These are phyloP conservation scores for Coemansia reversa DNA, from an alignment of 192 early-diverging fungal species.

Conservation along the genomic window DNA sequence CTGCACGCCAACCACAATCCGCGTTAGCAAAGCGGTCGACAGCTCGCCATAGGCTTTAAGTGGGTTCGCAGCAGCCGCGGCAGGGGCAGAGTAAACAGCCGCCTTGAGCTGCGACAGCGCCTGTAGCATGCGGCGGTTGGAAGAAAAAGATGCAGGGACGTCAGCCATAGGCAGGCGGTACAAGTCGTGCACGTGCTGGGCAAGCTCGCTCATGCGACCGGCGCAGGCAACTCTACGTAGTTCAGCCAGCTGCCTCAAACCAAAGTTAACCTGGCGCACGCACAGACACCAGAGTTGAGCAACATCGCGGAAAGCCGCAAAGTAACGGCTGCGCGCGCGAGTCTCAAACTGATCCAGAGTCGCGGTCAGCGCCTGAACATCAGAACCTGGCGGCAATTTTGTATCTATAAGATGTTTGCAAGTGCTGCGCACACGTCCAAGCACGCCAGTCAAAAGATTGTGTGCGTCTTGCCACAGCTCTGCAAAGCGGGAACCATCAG, in stretches of 20 bases:
- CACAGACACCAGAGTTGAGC: conserved; percentile 47
- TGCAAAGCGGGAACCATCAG: conserved; percentile 20
- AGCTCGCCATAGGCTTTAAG: conserved; percentile 33
- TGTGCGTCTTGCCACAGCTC: conserved; percentile 53
- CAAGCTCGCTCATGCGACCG: conserved; percentile 2
- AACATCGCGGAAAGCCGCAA: conserved; percentile 36
- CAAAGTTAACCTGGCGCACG: conserved; percentile 18
- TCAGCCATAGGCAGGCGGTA: conserved; percentile 30
- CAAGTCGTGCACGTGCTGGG: conserved; percentile 10
- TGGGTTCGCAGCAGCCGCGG: conserved; percentile 8
- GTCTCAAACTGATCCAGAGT: conserved; percentile 43
- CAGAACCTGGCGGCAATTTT: not conserved
- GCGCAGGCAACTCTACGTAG: conserved; percentile 8
- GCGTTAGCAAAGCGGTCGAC: conserved; percentile 21
- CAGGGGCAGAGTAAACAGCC: conserved; percentile 20
- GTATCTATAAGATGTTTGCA: conserved; percentile 1
- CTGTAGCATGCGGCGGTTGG: conserved; percentile 3
- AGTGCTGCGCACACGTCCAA: conserved; percentile 19
- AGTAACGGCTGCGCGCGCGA: conserved; percentile 34
- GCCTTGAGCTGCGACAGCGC: conserved; percentile 35
- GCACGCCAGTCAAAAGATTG: conserved; percentile 15
- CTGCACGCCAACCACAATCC: conserved; percentile 29
- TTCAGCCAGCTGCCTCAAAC: conserved; percentile 23
- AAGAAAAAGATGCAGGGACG: conserved; percentile 2
- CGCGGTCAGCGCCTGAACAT: conserved; percentile 15